A percentile compares a stretch with the other conserved stretches of the same genome.
phyloP scores from a whole-genome alignment of 2,329 filamentous ascomycete genomes.

The Hypomyces rosellus region DNA sequence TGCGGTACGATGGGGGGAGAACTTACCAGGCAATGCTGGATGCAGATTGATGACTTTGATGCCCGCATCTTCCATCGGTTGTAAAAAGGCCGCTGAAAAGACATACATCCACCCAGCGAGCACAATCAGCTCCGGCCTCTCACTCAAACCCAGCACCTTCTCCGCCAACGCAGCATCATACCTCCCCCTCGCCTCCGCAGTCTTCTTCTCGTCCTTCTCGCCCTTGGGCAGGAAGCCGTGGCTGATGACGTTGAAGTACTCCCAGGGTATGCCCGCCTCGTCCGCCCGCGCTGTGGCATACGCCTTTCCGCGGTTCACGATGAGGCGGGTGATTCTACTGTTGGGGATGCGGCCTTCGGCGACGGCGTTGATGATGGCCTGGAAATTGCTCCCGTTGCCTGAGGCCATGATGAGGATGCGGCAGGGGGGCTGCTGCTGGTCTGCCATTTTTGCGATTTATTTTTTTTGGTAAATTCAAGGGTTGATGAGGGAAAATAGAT shows the following conservation, averaged over 20 bases:
- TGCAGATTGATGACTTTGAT: slow-evolving; percentile 78
- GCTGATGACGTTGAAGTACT: slow-evolving; percentile 74
- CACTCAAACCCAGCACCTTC: slow-evolving; percentile 47
- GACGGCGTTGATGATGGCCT: slow-evolving; percentile 58
- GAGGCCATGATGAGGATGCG: slow-evolving; percentile 64
- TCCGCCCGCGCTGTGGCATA: slow-evolving; percentile 36
- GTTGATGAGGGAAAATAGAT: too few relatives aligned
- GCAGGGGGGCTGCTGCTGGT: slow-evolving; percentile 21
- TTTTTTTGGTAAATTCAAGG: too few relatives aligned
- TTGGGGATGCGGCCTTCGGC: slow-evolving; percentile 32
- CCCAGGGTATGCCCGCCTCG: slow-evolving; percentile 59
- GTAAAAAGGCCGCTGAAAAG: slow-evolving; percentile 62
- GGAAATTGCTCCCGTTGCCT: slow-evolving; percentile 70
- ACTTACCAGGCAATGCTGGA: slow-evolving; percentile 47
- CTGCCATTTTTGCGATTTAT: slow-evolving; percentile 1
- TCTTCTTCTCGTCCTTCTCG: slow-evolving; percentile 51
- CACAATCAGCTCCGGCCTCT: slow-evolving; percentile 65
- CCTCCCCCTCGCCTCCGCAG: slow-evolving; percentile 52
- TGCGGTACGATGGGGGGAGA: neutral
- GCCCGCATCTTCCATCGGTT: slow-evolving; percentile 54
- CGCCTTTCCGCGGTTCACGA: slow-evolving; percentile 44
- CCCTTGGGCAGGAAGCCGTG: slow-evolving; percentile 55
- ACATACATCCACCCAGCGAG: slow-evolving; percentile 88
- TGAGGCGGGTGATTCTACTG: slow-evolving; percentile 39
- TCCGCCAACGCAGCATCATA: slow-evolving; percentile 73